Percentiles rank a stretch among this genome's conserved stretches.
phyloP scores from a whole-genome alignment of 192 early-diverging fungal species.

The Coemansia sp. region DNA sequence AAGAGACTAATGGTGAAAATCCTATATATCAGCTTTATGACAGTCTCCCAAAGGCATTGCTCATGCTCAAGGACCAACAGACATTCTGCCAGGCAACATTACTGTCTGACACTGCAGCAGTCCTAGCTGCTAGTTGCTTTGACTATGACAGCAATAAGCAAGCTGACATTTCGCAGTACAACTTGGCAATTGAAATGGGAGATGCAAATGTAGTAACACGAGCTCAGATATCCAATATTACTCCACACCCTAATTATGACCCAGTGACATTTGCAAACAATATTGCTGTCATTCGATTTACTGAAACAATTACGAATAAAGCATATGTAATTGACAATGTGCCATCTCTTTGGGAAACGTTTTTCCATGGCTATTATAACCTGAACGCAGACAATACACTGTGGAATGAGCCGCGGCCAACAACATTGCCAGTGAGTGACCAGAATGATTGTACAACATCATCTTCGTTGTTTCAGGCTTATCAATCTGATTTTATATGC shows the following conservation, averaged over 20 bases:
- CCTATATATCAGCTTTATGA: too few relatives aligned
- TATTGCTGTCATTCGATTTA: too few relatives aligned
- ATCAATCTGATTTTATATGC: constrained; percentile 20
- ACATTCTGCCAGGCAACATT: constrained; percentile 1
- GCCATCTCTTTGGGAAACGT: not conserved
- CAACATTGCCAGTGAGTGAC: not conserved
- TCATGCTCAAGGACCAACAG: constrained; percentile 12
- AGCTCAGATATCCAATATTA: constrained; percentile 6
- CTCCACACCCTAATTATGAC: constrained; percentile 17
- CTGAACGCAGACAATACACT: not conserved
- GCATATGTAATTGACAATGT: constrained; percentile 1
- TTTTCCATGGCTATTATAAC: constrained; percentile 8
- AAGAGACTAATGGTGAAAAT: too few relatives aligned
- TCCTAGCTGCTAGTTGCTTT: constrained; percentile 18
- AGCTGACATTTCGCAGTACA: not conserved
- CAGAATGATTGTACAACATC: not conserved
- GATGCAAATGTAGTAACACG: not conserved
- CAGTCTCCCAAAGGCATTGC: too few relatives aligned
- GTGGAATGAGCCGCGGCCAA: constrained; percentile 10
- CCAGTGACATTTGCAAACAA: constrained; percentile 12
- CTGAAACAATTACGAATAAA: too few relatives aligned
- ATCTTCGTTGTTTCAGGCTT: not conserved
- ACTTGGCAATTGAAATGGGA: not conserved
- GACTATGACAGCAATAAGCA: constrained; percentile 1
- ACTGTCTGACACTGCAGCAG: constrained; percentile 4